Evolutionary conservation across 805 yeast genomes (phyloP).

Genomic region (Candida dajiaensis): DNA sequence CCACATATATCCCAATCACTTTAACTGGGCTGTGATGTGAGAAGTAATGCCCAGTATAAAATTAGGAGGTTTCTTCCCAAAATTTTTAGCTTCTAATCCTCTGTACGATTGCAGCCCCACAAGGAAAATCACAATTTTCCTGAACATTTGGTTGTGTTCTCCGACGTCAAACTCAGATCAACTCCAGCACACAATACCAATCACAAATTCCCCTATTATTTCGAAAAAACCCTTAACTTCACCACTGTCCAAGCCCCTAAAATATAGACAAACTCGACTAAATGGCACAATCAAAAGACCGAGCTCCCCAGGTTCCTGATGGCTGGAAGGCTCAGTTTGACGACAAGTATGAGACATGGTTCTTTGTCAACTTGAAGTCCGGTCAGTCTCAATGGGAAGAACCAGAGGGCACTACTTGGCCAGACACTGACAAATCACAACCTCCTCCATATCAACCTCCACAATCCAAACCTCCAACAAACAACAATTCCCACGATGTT

Average conservation of each 20-base stretch:
- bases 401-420: slow-evolving; percentile 54
- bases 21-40: neutral
- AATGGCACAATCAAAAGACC: slow-evolving; percentile 1
- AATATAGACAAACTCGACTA: neutral
- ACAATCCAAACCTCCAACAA: slow-evolving; percentile 2
- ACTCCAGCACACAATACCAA: neutral
- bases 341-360: slow-evolving; percentile 66
- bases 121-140: too few relatives aligned
- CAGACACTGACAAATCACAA: slow-evolving; percentile 22
- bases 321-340: slow-evolving; percentile 77
- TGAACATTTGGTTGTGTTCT: too few relatives aligned
- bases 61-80: neutral
- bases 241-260: neutral
- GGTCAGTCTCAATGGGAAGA: slow-evolving; percentile 89
- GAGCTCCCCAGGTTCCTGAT: slow-evolving; percentile 48
- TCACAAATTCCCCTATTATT: neutral
- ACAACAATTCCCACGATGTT: slow-evolving; percentile 4
- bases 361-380: slow-evolving; percentile 68
- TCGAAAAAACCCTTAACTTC: neutral
- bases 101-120: too few relatives aligned
- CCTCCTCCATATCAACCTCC: slow-evolving; percentile 36
- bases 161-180: neutral
- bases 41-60: too few relatives aligned
- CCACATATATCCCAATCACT: neutral
- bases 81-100: neutral